phyloP scores from a whole-genome alignment of 371 early-diverging fungal species.

The Mucor lusitanicus region DNA sequence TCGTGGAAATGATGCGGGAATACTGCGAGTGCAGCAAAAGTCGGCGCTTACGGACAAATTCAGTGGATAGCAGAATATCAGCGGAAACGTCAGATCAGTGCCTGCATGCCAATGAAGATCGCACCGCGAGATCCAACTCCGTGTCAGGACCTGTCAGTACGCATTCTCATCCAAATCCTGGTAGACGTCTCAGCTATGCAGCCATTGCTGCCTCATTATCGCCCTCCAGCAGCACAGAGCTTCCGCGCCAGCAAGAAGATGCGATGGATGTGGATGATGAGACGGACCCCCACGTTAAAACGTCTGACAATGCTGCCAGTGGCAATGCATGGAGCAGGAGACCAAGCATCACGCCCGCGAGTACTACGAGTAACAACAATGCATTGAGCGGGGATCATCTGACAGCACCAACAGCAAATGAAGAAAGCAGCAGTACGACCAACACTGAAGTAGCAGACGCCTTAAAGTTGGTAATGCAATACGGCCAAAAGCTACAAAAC shows the following conservation, averaged over 20 bases:
- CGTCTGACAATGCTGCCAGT: background rate
- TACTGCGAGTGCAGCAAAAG: conserved; percentile 18
- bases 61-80: conserved; percentile 38
- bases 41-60: conserved; percentile 59
- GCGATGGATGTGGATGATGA: conserved; percentile 10
- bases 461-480: conserved; percentile 55
- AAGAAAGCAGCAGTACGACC: background rate
- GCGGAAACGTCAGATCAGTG: background rate
- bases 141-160: background rate
- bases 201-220: conserved; percentile 37
- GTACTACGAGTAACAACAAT: background rate
- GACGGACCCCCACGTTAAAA: background rate
- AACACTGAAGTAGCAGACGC: conserved; percentile 4
- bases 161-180: background rate
- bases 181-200: conserved; percentile 36
- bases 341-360: background rate
- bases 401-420: background rate
- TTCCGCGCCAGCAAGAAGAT: background rate
- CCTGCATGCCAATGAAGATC: background rate
- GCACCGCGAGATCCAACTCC: background rate
- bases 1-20: conserved; percentile 79
- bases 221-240: conserved; percentile 11
- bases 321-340: conserved; percentile 6
- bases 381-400: background rate
- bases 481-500: conserved; percentile 72